phyloP scores from a whole-genome alignment of 2,329 filamentous ascomycete genomes.

The Arthrobotrys megalospora region DNA sequence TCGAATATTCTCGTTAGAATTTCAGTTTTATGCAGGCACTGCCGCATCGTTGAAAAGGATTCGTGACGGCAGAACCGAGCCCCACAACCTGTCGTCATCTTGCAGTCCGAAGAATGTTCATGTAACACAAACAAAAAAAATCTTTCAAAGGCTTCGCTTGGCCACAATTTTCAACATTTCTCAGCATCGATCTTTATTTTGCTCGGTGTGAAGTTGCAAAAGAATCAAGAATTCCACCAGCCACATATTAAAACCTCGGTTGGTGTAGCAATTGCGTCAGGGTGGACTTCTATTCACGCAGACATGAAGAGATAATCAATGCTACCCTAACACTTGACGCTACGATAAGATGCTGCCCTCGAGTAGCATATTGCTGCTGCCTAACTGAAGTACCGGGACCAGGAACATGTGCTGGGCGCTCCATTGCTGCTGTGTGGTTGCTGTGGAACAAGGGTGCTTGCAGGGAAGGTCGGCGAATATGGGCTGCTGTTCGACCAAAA shows the following conservation, averaged over 20 bases:
- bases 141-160: background rate
- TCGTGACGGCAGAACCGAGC: slow-evolving; percentile 47
- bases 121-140: slow-evolving; percentile 49
- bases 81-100: slow-evolving; percentile 52
- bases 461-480: slow-evolving; percentile 61
- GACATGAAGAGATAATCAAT: slow-evolving; percentile 52
- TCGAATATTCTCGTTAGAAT: slow-evolving; percentile 15
- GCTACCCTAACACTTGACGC: slow-evolving; percentile 58
- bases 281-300: slow-evolving; percentile 43
- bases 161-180: slow-evolving; percentile 1
- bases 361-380: slow-evolving; percentile 59
- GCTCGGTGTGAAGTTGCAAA: background rate
- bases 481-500: slow-evolving; percentile 41
- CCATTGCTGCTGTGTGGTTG: slow-evolving; percentile 54
- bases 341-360: slow-evolving; percentile 58
- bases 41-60: slow-evolving; percentile 41
- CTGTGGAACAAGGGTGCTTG: slow-evolving; percentile 59
- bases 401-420: slow-evolving; percentile 61
- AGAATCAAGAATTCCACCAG: slow-evolving; percentile 34
- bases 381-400: slow-evolving; percentile 59
- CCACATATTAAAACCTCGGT: slow-evolving; percentile 55
- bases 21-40: slow-evolving; percentile 48
- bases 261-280: slow-evolving; percentile 59
- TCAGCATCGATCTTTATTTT: background rate
- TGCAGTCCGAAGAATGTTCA: slow-evolving; percentile 42